These are phyloP conservation scores for Tolypocladium sp. DNA, from an alignment of 2,329 filamentous ascomycete genomes.

Conservation along the genomic window DNA sequence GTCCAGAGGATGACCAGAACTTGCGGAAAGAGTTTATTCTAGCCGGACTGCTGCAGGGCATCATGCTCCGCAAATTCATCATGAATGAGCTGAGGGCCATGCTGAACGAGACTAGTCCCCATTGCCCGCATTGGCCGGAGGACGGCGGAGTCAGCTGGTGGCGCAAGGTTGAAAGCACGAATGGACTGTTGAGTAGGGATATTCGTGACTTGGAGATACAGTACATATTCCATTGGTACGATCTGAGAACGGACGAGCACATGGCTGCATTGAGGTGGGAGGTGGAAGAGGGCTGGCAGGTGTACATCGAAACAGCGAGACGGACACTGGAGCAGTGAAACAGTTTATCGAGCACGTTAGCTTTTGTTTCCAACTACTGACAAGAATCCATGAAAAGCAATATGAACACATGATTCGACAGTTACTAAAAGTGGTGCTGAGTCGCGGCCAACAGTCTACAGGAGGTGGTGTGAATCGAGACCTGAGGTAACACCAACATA, in stretches of 20 bases:
- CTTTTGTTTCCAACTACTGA: no score
- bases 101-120: no score
- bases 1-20: background rate
- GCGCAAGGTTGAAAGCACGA: background rate
- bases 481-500: no score
- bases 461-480: no score
- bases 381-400: no score
- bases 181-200: background rate
- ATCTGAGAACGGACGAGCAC: background rate
- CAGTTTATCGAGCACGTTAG: no score
- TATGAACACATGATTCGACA: no score
- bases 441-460: no score
- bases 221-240: background rate
- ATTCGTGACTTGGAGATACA: background rate
- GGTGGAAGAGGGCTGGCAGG: background rate
- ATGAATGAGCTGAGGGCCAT: background rate
- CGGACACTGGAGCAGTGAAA: background rate
- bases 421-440: no score
- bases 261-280: background rate
- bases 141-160: background rate
- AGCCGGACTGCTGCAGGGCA: background rate
- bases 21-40: background rate
- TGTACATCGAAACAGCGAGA: background rate
- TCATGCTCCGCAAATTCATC: background rate
- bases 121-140: background rate